A percentile compares a stretch with the other conserved stretches of the same genome.
Conservation (phyloP, 805 yeast genomes). For the Wickerhamomyces hampshirensis region DNA sequence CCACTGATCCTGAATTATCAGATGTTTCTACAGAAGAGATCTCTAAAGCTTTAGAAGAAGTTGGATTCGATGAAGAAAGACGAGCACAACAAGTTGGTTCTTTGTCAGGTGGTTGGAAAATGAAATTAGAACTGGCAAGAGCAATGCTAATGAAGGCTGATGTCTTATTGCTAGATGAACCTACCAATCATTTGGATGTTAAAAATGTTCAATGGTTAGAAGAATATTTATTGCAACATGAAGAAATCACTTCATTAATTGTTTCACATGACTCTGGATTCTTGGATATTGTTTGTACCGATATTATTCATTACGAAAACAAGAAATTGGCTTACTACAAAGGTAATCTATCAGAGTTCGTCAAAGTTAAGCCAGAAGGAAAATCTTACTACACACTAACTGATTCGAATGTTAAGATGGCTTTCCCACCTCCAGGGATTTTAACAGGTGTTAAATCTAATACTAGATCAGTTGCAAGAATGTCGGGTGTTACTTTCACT, state of each 20-base stretch:
- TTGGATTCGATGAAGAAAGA: slow-evolving; percentile 90
- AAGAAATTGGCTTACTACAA: slow-evolving; percentile 92
- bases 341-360: slow-evolving; percentile 93
- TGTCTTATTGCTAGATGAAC: slow-evolving; percentile 91
- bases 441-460: slow-evolving; percentile 94
- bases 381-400: slow-evolving; percentile 92
- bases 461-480: slow-evolving; percentile 88
- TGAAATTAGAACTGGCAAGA: slow-evolving; percentile 97
- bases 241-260: slow-evolving; percentile 87
- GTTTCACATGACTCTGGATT: slow-evolving; percentile 98
- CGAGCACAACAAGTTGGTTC: slow-evolving; percentile 90
- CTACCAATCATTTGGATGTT: slow-evolving; percentile 97
- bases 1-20: slow-evolving; percentile 76
- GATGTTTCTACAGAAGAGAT: slow-evolving; percentile 65
- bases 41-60: slow-evolving; percentile 68
- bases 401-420: slow-evolving; percentile 91
- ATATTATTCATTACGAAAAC: slow-evolving; percentile 93
- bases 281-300: slow-evolving; percentile 93
- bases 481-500: slow-evolving; percentile 78
- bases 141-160: slow-evolving; percentile 98
- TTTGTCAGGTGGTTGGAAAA: slow-evolving; percentile 98
- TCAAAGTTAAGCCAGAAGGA: slow-evolving; percentile 90
- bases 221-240: slow-evolving; percentile 76
- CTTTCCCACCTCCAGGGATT: slow-evolving; percentile 97
- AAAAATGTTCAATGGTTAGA: slow-evolving; percentile 90